Evolutionary conservation across 371 early-diverging fungal genomes (phyloP).

Genomic region (Mucor indicus): DNA sequence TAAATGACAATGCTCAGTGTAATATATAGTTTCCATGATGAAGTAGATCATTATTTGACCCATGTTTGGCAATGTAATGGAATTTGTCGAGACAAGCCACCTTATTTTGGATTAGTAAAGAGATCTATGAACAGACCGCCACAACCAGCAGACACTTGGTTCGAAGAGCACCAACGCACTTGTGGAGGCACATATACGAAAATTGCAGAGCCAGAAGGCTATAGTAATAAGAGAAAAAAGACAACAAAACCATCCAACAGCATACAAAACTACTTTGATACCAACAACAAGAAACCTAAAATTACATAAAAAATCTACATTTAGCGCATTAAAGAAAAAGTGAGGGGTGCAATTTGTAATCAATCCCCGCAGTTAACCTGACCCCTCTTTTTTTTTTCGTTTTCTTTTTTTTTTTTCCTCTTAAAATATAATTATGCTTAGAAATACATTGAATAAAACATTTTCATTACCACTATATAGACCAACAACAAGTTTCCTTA

Average conservation of each 20-base stretch:
- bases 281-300: too few species aligned
- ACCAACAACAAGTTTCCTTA: neutral
- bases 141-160: slow-evolving; percentile 68
- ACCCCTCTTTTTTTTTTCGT: neutral
- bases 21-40: slow-evolving; percentile 52
- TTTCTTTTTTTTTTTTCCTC: neutral
- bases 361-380: too few species aligned
- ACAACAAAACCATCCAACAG: too few species aligned
- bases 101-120: slow-evolving; percentile 59
- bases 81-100: slow-evolving; percentile 52
- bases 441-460: slow-evolving; percentile 5
- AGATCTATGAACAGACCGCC: slow-evolving; percentile 71
- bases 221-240: neutral
- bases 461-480: neutral
- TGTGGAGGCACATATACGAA: slow-evolving; percentile 65
- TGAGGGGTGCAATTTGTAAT: too few species aligned
- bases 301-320: too few species aligned
- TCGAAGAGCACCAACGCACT: slow-evolving; percentile 45
- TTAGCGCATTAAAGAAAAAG: too few species aligned
- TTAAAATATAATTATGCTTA: slow-evolving; percentile 2
- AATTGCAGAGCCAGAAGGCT: slow-evolving; percentile 43
- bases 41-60: slow-evolving; percentile 57
- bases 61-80: slow-evolving; percentile 72
- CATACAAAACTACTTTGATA: too few species aligned
- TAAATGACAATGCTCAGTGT: too few species aligned